These are phyloP conservation scores for Strombidium stylifer DNA, from an alignment of 73 alveolate species.

Conservation along the genomic window DNA sequence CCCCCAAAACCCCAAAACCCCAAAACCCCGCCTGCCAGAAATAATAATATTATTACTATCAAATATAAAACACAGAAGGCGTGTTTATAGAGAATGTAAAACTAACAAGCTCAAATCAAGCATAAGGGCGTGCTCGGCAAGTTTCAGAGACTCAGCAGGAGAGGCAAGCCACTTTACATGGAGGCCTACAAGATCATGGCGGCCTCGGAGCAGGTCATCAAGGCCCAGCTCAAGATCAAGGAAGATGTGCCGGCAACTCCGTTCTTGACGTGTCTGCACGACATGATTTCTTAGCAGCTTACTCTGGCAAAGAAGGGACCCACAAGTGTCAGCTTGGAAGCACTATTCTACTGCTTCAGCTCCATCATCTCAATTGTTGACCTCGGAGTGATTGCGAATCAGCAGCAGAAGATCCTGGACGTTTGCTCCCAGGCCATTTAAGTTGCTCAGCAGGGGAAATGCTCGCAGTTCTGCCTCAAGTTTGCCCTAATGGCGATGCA, in stretches of 20 bases:
- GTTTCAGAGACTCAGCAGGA: conserved; percentile 5
- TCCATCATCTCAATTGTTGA: conserved; percentile 31
- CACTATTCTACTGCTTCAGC: conserved; percentile 28
- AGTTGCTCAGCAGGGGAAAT: neutral
- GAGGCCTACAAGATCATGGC: conserved; percentile 28
- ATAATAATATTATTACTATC: no score
- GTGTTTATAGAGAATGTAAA: no score
- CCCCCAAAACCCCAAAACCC: no score
- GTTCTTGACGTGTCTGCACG: conserved; percentile 34
- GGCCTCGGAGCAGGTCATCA: conserved; percentile 14
- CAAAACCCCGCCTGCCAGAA: no score
- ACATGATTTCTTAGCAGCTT: conserved; percentile 36
- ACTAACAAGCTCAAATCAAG: no score
- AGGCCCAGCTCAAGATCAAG: neutral
- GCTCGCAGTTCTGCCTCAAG: conserved; percentile 17
- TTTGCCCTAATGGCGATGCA: conserved; percentile 38
- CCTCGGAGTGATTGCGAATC: conserved; percentile 13
- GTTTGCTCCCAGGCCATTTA: conserved; percentile 1
- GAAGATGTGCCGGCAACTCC: neutral
- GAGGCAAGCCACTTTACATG: conserved; percentile 20
- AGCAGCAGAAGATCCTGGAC: conserved; percentile 16
- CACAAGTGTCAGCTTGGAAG: conserved; percentile 5
- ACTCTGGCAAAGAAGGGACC: neutral
- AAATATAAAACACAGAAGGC: no score
- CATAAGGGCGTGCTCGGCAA: conserved; percentile 28